Evolutionary conservation across 164 flowering plant genomes (phyloP).

Genomic region (Santalum album): DNA sequence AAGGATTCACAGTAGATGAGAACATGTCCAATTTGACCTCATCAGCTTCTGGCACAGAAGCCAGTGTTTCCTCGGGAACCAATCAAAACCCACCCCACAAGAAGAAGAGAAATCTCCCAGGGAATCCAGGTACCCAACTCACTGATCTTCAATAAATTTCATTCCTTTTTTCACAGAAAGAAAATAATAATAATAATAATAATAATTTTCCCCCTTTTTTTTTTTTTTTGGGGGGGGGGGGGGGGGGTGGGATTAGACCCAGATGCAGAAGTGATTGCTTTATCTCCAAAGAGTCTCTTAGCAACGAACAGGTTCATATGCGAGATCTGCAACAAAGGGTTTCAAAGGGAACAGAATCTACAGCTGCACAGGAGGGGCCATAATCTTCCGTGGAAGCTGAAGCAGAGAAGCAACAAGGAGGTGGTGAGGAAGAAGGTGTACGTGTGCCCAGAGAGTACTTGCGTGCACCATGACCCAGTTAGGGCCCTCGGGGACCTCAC

Average conservation of each 20-base stretch:
- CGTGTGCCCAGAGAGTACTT: slow-evolving; percentile 46
- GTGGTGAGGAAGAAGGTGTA: slow-evolving; percentile 36
- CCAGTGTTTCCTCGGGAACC: too few species aligned
- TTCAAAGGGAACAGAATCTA: slow-evolving; percentile 57
- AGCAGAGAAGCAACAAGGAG: slow-evolving; percentile 37
- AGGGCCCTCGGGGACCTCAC: slow-evolving; percentile 55
- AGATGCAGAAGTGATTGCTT: slow-evolving; percentile 46
- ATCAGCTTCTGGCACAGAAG: too few species aligned
- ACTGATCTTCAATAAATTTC: neutral
- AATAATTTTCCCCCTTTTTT: neutral
- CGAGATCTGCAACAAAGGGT: slow-evolving; percentile 55
- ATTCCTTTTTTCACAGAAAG: neutral
- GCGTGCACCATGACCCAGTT: slow-evolving; percentile 53
- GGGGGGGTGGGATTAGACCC: slow-evolving; percentile 28
- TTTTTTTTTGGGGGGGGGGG: slow-evolving; percentile 1
- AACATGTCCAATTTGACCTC: too few species aligned
- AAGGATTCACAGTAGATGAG: too few species aligned
- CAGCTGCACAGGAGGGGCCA: slow-evolving; percentile 58
- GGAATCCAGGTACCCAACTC: slow-evolving; percentile 23
- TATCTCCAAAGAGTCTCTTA: slow-evolving; percentile 48
- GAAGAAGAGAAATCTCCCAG: slow-evolving; percentile 28
- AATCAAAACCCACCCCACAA: slow-evolving; percentile 9
- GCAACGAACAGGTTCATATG: slow-evolving; percentile 53
- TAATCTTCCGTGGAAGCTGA: slow-evolving; percentile 64
- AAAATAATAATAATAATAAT: too few species aligned